Evolutionary conservation across 179 eudicot species (phyloP), one percentile per base, ranked within the genome.

Genomic region (Sideroxylon spinosum): DNA sequence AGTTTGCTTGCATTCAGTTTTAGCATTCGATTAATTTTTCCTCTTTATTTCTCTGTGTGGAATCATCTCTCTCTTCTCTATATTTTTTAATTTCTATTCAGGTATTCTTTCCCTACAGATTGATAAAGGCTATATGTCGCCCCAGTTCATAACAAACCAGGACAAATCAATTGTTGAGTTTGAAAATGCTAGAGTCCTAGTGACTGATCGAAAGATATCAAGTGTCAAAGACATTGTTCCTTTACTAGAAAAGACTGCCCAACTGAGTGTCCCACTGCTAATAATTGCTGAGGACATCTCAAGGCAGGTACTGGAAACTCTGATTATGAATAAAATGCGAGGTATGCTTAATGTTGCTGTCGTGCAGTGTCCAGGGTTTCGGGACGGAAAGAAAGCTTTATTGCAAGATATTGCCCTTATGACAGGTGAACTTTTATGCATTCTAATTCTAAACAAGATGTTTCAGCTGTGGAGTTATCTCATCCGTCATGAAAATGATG

Each of bases 91-190:
- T 78, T 78, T 80, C 55, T 78, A 73, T 80, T 84, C 79, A 79
- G 87, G 82, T 73, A 82, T 78, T 85, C 75, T 84, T 75, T 69
- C 84, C 85, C 50, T 82, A 76, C 95, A 95, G 98, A 85, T 95
- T 48, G 92, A 93, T 87, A 93, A 90, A 88, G 98, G 98, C 32
- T 95, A 93, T 80, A 90, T 95, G 88, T 95, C 97, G 17, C 91
- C 91, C 23, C 89, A 87, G 60, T 95, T 93, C 69, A 76, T 95
- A 68, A 95, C 95, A 25, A 93, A 95, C 80, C 87, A 80, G 83
- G 93, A 93, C 74, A 93, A 87, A 79, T 88, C 89, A 28, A 88
- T 78, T 14, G 92, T 95, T 76, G 98, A 95, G 82, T 95, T 91
- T 83, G 98, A 93, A 77, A 87, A 93, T 81, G 89, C 91, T 28